Percentiles rank a stretch among this genome's conserved stretches.
phyloP scores from a whole-genome alignment of 345 rosid species.

The Eucalyptus pauciflora region DNA sequence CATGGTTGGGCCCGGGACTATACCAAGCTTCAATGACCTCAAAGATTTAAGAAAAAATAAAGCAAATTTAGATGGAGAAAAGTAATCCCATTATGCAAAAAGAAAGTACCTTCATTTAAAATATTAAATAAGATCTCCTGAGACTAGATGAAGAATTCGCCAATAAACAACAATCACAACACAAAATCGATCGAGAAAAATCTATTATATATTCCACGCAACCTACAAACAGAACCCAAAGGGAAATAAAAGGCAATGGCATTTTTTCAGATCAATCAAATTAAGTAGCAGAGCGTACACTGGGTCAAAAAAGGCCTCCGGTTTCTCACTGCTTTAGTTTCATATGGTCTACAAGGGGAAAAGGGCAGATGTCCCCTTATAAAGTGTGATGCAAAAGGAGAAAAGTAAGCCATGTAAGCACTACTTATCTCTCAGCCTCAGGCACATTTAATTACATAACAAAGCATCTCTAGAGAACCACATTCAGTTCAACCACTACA shows the following conservation, averaged over 20 bases:
- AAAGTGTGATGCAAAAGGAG: background rate
- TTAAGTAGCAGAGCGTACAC: background rate
- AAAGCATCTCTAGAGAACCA: background rate
- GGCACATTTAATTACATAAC: background rate
- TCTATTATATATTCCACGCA: background rate
- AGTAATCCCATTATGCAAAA: background rate
- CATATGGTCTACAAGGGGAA: background rate
- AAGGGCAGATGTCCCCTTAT: background rate
- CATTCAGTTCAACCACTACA: background rate
- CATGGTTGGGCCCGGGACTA: constrained; percentile 46
- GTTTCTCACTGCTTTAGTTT: background rate
- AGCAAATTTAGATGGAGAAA: background rate
- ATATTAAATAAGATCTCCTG: background rate
- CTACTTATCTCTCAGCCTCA: background rate
- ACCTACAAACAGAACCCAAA: background rate
- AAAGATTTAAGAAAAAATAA: background rate
- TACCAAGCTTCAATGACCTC: constrained; percentile 79
- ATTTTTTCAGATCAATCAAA: background rate
- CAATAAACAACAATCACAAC: background rate
- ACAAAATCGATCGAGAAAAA: background rate
- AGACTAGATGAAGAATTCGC: background rate
- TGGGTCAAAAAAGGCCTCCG: background rate
- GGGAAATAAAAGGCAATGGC: background rate
- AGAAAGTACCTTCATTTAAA: background rate
- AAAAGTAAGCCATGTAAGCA: background rate